Evolutionary conservation across 2,329 filamentous ascomycete species (phyloP), one percentile per base, ranked within the genome.

Genomic region (Sclerotiophoma versabilis): DNA sequence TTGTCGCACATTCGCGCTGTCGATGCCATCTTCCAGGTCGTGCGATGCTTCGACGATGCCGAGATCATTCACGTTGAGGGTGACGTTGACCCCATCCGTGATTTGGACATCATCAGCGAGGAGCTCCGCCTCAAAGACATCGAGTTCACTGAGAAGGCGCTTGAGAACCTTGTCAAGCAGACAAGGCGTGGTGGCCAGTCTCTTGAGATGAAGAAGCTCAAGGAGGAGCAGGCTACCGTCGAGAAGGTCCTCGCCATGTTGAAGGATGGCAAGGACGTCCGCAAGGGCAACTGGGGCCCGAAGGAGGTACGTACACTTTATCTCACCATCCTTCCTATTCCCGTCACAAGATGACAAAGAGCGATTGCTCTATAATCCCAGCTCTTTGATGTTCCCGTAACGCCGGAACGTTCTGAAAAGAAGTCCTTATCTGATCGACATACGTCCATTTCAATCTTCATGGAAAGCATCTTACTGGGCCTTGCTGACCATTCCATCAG

Each of bases 11-110:
- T 99, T 69, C 92, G 96, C 75, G 95, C 95, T 49, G 93, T 97
- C 77, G 93, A 97, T 82, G 93, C 93, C 77, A 96, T 97, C 79
- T 97, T 96, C 84, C 91, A 96, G 79, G 93, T 97, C 37, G 93
- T 97, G 30, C 88, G 93, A 70, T 96, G 91, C 81, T 97, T 99
- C 80, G 96, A 99, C 75, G 95, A 99, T 83, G 95, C 93, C 56
- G 95, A 99, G 80, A 99, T 99, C 71, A 98, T 97, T 70, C 95
- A 99, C 84, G 93, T 99, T 64, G 96, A 99, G 83, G 96, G 95
- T 75, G 95, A 99, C 71, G 96, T 99, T 69, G 91, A 99, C 80
- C 96, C 95, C 27, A 86, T 90, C 57, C 89, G 95, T 74, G 95
- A 99, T 83, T 79, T 99, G 66, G 90, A 92, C 72, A 99, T 99